Evolutionary conservation across 345 rosid species (phyloP).

Genomic region (Cochlearia excelsa): DNA sequence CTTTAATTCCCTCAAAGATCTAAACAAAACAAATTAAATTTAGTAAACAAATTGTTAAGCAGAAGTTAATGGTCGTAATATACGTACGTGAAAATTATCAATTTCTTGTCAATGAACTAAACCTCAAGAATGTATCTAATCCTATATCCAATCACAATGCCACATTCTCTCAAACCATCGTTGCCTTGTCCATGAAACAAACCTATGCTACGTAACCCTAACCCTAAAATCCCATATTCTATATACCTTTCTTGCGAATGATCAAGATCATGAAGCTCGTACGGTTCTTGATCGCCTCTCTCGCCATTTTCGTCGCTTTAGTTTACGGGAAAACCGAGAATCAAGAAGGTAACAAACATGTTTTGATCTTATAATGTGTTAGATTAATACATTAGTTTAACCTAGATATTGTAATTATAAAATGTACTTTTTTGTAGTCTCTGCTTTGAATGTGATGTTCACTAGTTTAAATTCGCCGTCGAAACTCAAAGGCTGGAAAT

Average conservation of each 20-base stretch:
- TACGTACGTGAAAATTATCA: background rate
- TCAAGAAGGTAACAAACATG: constrained; percentile 44
- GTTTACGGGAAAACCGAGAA: constrained; percentile 51
- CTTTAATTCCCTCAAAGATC: constrained; percentile 29
- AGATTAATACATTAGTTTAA: too few relatives aligned
- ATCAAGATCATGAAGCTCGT: constrained; percentile 26
- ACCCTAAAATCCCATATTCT: background rate
- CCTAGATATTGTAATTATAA: background rate
- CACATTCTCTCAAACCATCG: constrained; percentile 23
- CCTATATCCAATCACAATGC: constrained; percentile 21
- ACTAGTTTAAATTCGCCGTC: constrained; percentile 78
- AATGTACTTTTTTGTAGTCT: constrained; percentile 40
- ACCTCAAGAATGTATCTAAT: constrained; percentile 12
- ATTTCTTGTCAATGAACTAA: constrained; percentile 21
- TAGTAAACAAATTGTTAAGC: constrained; percentile 32
- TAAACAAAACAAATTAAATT: constrained; percentile 22
- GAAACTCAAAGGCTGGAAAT: constrained; percentile 64
- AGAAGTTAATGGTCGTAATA: constrained; percentile 20
- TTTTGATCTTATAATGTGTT: too few relatives aligned
- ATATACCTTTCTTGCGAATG: background rate
- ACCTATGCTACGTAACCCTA: constrained; percentile 12
- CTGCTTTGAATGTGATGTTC: constrained; percentile 85
- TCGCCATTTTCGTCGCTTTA: constrained; percentile 29
- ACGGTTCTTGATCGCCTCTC: constrained; percentile 31
- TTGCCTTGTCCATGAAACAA: constrained; percentile 20